Evolutionary conservation across 805 yeast species (phyloP).

Genomic region (Brettanomyces sp.): DNA sequence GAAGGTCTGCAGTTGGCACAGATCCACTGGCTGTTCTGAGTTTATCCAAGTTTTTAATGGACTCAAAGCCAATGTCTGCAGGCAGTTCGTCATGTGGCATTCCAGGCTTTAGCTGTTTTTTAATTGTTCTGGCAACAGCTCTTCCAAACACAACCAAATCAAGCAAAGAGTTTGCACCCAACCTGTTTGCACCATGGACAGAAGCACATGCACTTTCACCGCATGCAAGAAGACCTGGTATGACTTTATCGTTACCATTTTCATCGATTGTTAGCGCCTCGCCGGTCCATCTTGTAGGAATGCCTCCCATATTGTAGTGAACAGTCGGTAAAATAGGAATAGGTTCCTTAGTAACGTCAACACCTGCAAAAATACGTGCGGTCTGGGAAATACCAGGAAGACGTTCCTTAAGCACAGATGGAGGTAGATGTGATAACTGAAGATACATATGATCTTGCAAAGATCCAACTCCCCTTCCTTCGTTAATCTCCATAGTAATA

Average conservation of each 20-base stretch:
- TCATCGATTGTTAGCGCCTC: slow-evolving; percentile 80
- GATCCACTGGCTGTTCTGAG: slow-evolving; percentile 81
- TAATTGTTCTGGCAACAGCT: slow-evolving; percentile 90
- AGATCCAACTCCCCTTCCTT: slow-evolving; percentile 98
- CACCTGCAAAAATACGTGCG: slow-evolving; percentile 97
- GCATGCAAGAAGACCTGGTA: slow-evolving; percentile 91
- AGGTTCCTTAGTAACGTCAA: slow-evolving; percentile 98
- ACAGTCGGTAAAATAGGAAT: slow-evolving; percentile 97
- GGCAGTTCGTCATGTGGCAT: slow-evolving; percentile 76
- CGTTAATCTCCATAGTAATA: slow-evolving; percentile 96
- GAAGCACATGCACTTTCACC: slow-evolving; percentile 99
- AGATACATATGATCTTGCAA: slow-evolving; percentile 89
- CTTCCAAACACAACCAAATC: slow-evolving; percentile 98
- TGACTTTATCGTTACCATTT: slow-evolving; percentile 81
- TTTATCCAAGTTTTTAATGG: slow-evolving; percentile 83
- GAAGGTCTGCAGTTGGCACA: slow-evolving; percentile 75
- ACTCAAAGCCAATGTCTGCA: slow-evolving; percentile 79
- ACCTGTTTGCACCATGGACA: slow-evolving; percentile 98
- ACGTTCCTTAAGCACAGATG: slow-evolving; percentile 86
- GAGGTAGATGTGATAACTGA: slow-evolving; percentile 91
- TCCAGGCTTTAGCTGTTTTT: slow-evolving; percentile 80
- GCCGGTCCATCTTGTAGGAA: slow-evolving; percentile 96
- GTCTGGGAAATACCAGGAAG: slow-evolving; percentile 99
- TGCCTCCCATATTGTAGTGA: slow-evolving; percentile 99
- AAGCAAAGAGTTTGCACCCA: slow-evolving; percentile 95